These are phyloP conservation scores for Glycine latifolia DNA, from an alignment of 306 rosid species.

Conservation along the genomic window DNA sequence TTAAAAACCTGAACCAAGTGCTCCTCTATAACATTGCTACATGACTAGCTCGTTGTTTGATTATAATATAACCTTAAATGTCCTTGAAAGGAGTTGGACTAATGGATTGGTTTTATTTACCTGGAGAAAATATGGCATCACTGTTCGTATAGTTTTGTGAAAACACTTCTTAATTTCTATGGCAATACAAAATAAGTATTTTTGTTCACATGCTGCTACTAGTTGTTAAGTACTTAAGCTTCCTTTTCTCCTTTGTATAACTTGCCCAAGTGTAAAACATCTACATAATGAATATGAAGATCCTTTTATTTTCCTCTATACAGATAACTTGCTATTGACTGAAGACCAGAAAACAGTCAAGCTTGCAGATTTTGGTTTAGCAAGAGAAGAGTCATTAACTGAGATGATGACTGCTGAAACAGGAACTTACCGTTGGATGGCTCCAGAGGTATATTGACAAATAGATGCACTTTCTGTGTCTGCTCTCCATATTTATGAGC, in stretches of 20 bases:
- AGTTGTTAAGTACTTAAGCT: too few species aligned
- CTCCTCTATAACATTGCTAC: neutral
- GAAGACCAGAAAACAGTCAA: slow-evolving; percentile 83
- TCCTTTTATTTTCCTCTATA: slow-evolving; percentile 41
- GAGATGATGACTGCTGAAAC: slow-evolving; percentile 99
- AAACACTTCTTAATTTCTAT: too few species aligned
- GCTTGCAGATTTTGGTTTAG: slow-evolving; percentile 96
- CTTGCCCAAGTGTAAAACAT: slow-evolving; percentile 12
- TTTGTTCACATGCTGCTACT: too few species aligned
- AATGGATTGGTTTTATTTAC: neutral
- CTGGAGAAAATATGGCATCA: too few species aligned
- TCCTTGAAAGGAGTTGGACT: neutral
- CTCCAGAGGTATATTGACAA: slow-evolving; percentile 75
- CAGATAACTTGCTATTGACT: slow-evolving; percentile 89
- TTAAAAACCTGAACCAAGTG: neutral
- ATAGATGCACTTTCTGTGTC: slow-evolving; percentile 33
- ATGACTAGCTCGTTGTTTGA: too few species aligned
- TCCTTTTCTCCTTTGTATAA: slow-evolving; percentile 9
- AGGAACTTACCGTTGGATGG: slow-evolving; percentile 99
- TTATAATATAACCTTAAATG: too few species aligned
- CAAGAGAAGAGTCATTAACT: slow-evolving; percentile 91
- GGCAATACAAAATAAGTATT: too few species aligned
- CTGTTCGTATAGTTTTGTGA: too few species aligned
- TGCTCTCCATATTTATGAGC: slow-evolving; percentile 16
- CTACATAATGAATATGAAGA: slow-evolving; percentile 37